A percentile compares a stretch with the other conserved stretches of the same genome.
Evolutionary conservation across 805 yeast species (phyloP).

Genomic region (Pichia nakasei): DNA sequence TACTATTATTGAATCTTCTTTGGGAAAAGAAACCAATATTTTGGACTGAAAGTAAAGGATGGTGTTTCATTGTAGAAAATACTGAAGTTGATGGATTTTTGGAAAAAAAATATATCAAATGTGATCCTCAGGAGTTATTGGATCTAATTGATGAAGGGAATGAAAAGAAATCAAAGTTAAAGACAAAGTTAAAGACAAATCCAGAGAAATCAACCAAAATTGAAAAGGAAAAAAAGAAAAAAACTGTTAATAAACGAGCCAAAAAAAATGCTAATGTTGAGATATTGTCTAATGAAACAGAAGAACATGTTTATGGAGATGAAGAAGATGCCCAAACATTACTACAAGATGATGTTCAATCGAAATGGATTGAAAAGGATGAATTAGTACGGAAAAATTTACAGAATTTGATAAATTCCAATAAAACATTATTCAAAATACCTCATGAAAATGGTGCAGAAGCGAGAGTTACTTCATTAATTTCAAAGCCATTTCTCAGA

Average conservation of each 20-base stretch:
- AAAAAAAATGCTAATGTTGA: too few relatives aligned
- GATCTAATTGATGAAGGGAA: slow-evolving; percentile 3
- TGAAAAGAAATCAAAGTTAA: not conserved
- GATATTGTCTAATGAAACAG: too few relatives aligned
- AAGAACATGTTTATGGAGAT: not conserved
- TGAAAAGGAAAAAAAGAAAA: not conserved
- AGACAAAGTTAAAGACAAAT: not conserved
- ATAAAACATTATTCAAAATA: slow-evolving; percentile 44
- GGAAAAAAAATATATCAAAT: slow-evolving; percentile 29
- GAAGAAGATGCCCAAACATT: not conserved
- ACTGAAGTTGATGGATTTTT: slow-evolving; percentile 28
- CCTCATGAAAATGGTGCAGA: slow-evolving; percentile 85
- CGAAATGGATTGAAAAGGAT: slow-evolving; percentile 5
- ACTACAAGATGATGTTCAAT: not conserved
- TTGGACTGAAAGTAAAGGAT: slow-evolving; percentile 76
- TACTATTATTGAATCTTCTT: slow-evolving; percentile 62
- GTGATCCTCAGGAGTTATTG: slow-evolving; percentile 12
- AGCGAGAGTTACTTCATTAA: slow-evolving; percentile 62
- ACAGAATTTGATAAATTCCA: not conserved
- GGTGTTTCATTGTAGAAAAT: slow-evolving; percentile 70
- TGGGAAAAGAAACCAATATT: slow-evolving; percentile 82
- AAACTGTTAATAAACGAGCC: too few relatives aligned
- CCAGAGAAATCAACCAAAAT: not conserved
- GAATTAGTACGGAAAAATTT: slow-evolving; percentile 12
- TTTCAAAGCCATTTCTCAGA: slow-evolving; percentile 67